phyloP scores from a whole-genome alignment of 83 land plant genomes.

The Picea mariana region DNA sequence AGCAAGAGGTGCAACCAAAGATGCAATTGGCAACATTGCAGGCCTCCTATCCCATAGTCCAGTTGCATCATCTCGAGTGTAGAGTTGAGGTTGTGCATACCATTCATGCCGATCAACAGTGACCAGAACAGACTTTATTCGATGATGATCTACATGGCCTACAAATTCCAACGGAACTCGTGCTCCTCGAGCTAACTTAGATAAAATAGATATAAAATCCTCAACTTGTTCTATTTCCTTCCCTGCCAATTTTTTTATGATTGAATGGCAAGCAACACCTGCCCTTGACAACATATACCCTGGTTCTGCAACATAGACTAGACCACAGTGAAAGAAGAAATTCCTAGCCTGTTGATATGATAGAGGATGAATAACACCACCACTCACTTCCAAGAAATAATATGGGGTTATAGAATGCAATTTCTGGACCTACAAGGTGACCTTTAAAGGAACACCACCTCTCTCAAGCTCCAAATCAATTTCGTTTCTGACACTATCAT shows the following conservation, averaged over 20 bases:
- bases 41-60: conserved; percentile 35
- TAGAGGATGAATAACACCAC: too few relatives aligned
- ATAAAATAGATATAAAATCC: conserved; percentile 29
- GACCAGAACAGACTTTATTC: conserved; percentile 46
- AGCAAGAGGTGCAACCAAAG: not conserved
- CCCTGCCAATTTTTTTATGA: conserved; percentile 47
- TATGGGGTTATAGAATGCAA: too few relatives aligned
- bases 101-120: conserved; percentile 52
- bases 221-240: conserved; percentile 31
- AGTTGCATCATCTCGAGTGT: conserved; percentile 37
- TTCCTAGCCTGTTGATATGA: conserved; percentile 39
- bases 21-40: conserved; percentile 15
- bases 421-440: too few relatives aligned
- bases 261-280: conserved; percentile 46
- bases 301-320: too few relatives aligned
- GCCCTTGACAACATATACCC: conserved; percentile 51
- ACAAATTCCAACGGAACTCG: conserved; percentile 49
- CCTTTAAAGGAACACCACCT: too few relatives aligned
- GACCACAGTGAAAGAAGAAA: too few relatives aligned
- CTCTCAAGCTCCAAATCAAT: too few relatives aligned
- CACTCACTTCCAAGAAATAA: too few relatives aligned
- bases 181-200: conserved; percentile 27
- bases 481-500: too few relatives aligned
- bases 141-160: conserved; percentile 34
- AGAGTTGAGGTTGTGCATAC: conserved; percentile 44